Evolutionary conservation across 495 filamentous ascomycete genomes (phyloP), one percentile per base, ranked within the genome.

Genomic region (Copromyces sp.): DNA sequence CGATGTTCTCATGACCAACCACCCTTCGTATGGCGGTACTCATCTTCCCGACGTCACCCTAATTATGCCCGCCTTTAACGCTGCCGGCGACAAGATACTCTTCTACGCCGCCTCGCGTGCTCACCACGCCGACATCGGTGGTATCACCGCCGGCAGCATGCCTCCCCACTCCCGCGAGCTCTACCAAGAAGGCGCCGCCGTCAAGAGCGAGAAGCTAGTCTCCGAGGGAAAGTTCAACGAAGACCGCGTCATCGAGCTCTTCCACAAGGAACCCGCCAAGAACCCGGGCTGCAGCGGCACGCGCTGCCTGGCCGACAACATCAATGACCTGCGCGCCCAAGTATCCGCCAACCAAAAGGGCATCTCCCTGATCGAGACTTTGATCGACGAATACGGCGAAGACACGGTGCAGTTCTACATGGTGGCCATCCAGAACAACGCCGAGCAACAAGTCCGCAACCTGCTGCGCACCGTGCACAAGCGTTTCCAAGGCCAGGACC

Each of bases 101-200:
- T 99, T 99, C 82, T 99, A 98, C 78, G 95, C 97, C 6, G 95
- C 95, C 3, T 97, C 94, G 9, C 89, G 95, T 39, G 95, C 95
- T 0, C 95, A 99, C 78, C 95, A 99, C 74, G 95, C 95, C 3
- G 95, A 99, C 80, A 98, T 99, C 75, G 95, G 95, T 16, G 95
- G 95, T 39, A 98, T 98, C 70, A 88, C 97, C 5, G 95, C 95
- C 1, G 95, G 95, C 9, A 96, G 93, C 44, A 99, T 99, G 95
- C 95, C 95, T 1, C 95, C 95, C 2, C 92, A 97, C 74, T 97
- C 94, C 3, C 89, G 91, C 6, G 95, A 98, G 77, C 87, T 99
- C 0, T 98, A 86, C 84, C 95, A 99, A 80, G 95, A 99, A 82
- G 95, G 95, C 9, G 95, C 96, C 0, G 89, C 94, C 11, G 97